Conservation (phyloP, 495 filamentous ascomycete species). For the Patellaria atrata region DNA sequence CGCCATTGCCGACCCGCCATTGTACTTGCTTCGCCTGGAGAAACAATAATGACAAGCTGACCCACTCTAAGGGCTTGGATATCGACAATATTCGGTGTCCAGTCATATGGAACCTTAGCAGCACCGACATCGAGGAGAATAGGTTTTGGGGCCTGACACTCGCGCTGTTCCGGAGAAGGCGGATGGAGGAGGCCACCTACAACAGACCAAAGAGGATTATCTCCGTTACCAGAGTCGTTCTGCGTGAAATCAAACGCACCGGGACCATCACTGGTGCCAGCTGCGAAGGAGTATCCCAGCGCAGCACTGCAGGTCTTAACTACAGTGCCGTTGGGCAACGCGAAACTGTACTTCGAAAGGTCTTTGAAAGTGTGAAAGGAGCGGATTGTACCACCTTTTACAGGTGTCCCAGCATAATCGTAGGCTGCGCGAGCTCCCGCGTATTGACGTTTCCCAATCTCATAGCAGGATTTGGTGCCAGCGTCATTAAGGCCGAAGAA, state of each 20-base stretch:
- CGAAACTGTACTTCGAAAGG: constrained; percentile 59
- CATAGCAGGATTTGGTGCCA: constrained; percentile 29
- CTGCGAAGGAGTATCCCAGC: constrained; percentile 85
- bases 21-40: constrained; percentile 82
- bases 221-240: constrained; percentile 55
- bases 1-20: constrained; percentile 94
- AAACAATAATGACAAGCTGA: constrained; percentile 74
- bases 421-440: constrained; percentile 22
- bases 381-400: constrained; percentile 23
- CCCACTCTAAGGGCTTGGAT: constrained; percentile 80
- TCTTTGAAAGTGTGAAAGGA: constrained; percentile 29
- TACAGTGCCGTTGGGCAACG: constrained; percentile 56
- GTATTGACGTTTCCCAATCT: constrained; percentile 30
- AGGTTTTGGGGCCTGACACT: constrained; percentile 73
- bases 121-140: constrained; percentile 85
- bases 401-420: constrained; percentile 15
- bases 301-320: constrained; percentile 79
- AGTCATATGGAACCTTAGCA: constrained; percentile 63
- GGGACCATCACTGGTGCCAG: constrained; percentile 85
- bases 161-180: constrained; percentile 54
- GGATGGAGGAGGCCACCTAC: constrained; percentile 58
- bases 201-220: constrained; percentile 70
- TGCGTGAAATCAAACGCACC: constrained; percentile 93
- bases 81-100: constrained; percentile 89
- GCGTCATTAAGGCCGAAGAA: constrained; percentile 44